These are phyloP conservation scores for Alternaria conjuncta DNA, from an alignment of 2,329 filamentous ascomycete genomes.

Conservation along the genomic window DNA sequence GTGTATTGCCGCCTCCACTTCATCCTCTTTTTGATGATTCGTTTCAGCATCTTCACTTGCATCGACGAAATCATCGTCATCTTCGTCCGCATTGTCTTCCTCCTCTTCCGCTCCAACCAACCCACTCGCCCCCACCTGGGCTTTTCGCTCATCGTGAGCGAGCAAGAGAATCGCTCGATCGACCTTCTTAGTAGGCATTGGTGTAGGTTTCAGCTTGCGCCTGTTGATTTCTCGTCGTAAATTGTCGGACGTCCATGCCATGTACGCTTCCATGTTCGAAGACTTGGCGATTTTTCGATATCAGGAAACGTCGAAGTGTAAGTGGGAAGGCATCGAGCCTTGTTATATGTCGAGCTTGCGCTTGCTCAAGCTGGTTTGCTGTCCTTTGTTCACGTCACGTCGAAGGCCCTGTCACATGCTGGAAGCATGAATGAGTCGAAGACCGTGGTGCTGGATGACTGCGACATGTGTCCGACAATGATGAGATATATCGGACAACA, in stretches of 20 bases:
- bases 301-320: neutral
- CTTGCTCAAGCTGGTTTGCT: neutral
- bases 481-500: neutral
- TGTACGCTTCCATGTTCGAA: neutral
- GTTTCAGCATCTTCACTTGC: neutral
- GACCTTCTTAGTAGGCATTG: neutral
- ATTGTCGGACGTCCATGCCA: neutral
- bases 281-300: neutral
- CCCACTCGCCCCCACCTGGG: neutral
- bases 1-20: neutral
- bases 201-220: neutral
- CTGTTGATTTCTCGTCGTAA: neutral
- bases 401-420: neutral
- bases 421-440: neutral
- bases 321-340: neutral
- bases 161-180: neutral
- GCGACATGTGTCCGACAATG: neutral
- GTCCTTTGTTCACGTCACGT: neutral
- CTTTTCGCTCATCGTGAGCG: neutral
- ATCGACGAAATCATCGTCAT: neutral
- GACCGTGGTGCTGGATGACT: neutral
- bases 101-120: neutral
- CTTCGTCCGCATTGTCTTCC: neutral
- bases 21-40: neutral
- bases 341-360: neutral